Percentiles rank a stretch among this genome's conserved stretches.
Conservation (phyloP, 2,329 filamentous ascomycete genomes). For the Coniochaeta hoffmannii region DNA sequence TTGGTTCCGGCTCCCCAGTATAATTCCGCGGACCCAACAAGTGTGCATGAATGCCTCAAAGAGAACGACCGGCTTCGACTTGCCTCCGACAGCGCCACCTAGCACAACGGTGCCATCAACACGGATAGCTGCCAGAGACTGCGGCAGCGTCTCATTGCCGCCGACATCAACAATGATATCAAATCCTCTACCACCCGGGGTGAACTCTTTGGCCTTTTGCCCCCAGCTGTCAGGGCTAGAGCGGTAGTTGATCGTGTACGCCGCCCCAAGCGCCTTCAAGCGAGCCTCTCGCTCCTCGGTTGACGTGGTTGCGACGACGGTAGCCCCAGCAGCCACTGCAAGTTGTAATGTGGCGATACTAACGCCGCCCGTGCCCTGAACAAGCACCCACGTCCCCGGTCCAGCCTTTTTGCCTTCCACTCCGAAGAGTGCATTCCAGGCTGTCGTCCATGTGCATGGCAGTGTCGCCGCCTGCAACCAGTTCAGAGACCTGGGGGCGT, state of each 20-base stretch:
- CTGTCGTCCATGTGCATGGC: slow-evolving; percentile 40
- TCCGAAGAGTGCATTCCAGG: slow-evolving; percentile 45
- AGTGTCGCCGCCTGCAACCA: slow-evolving; percentile 31
- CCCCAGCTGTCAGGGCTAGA: slow-evolving; percentile 47
- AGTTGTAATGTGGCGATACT: slow-evolving; percentile 27
- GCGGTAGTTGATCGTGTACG: slow-evolving; percentile 54
- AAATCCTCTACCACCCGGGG: slow-evolving; percentile 40
- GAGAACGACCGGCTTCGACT: slow-evolving; percentile 20
- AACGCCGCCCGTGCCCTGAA: slow-evolving; percentile 31
- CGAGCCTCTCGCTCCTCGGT: slow-evolving; percentile 44
- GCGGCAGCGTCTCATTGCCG: slow-evolving; percentile 52
- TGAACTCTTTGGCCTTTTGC: slow-evolving; percentile 41
- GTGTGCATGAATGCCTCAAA: slow-evolving; percentile 16
- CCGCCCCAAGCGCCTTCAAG: slow-evolving; percentile 48
- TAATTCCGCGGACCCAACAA: slow-evolving; percentile 21
- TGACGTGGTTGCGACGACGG: slow-evolving; percentile 51
- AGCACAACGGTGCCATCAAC: slow-evolving; percentile 24
- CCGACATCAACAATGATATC: slow-evolving; percentile 59
- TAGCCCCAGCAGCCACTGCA: slow-evolving; percentile 40
- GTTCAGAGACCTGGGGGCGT: slow-evolving; percentile 35
- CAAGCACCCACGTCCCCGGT: slow-evolving; percentile 22
- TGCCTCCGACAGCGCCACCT: slow-evolving; percentile 21
- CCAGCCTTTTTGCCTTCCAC: slow-evolving; percentile 32
- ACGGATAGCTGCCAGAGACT: slow-evolving; percentile 43
- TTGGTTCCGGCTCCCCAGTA: slow-evolving; percentile 17